Base-by-base conservation (phyloP, 768 basidiomycete species). In the Leccinum disarticulatum region DNA sequence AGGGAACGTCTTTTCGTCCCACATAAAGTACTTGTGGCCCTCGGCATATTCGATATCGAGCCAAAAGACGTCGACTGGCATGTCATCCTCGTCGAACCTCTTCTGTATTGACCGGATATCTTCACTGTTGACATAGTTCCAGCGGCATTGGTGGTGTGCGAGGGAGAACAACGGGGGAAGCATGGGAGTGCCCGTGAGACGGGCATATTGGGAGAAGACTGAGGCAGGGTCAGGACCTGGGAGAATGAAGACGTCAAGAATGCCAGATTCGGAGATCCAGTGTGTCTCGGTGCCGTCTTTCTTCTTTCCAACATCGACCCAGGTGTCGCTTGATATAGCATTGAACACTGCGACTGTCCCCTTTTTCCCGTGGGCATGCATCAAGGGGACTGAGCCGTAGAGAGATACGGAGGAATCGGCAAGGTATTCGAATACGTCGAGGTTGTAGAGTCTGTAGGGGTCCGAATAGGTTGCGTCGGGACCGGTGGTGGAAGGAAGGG, bases 171-270 rank as follows among this genome's bases (percentile, higher is more conserved):
- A n/a, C n/a, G n/a, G n/a, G n/a, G n/a, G n/a, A n/a, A n/a, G n/a
- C n/a, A n/a, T n/a, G n/a, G n/a, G n/a, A n/a, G n/a, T n/a, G n/a
- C n/a, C n/a, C n/a, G n/a, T n/a, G n/a, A n/a, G n/a, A n/a, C n/a
- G n/a, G n/a, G n/a, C n/a, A n/a, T n/a, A n/a, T n/a, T n/a, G n/a
- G n/a, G n/a, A n/a, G n/a, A n/a, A n/a, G n/a, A n/a, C n/a, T n/a
- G n/a, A n/a, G n/a, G n/a, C n/a, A n/a, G n/a, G n/a, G n/a, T n/a
- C n/a, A n/a, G n/a, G n/a, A n/a, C n/a, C n/a, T n/a, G n/a, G n/a
- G n/a, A n/a, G n/a, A 97, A 99, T 91, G 73, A 98, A 94, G 91
- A 97, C 73, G 73, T 99, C 96, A 55, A 99, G 82, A 61, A 98
- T 95, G 48, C 97, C 97, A 4, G 93, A 94, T 74, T 99, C 97